Evolutionary conservation across 139 green algal species (phyloP).

Genomic region (Astrephomene gubernaculifera): DNA sequence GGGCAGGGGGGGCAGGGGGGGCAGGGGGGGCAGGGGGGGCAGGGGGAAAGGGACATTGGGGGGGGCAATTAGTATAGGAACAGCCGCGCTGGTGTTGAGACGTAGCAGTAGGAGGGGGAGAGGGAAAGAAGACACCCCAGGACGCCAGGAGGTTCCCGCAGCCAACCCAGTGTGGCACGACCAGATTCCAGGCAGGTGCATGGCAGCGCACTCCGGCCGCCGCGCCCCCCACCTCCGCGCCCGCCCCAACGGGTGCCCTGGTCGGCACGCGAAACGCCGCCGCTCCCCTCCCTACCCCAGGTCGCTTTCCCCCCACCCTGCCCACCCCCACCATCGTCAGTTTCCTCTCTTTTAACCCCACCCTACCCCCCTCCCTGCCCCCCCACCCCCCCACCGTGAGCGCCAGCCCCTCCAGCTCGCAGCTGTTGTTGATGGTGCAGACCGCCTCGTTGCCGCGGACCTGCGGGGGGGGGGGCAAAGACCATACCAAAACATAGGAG

Average conservation of each 20-base stretch:
- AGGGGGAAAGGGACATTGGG: background rate
- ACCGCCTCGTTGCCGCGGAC: slow-evolving; percentile 52
- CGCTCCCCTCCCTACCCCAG: background rate
- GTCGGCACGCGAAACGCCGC: background rate
- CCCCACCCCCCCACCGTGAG: slow-evolving; percentile 70
- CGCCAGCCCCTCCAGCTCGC: slow-evolving; percentile 78
- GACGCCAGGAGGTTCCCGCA: too few relatives aligned
- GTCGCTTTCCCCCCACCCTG: background rate
- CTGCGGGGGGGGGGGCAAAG: background rate
- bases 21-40: background rate
- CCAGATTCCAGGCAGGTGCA: too few relatives aligned
- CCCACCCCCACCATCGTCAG: background rate
- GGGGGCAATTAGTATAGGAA: too few relatives aligned
- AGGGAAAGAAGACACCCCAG: too few relatives aligned
- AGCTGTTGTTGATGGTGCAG: slow-evolving; percentile 79
- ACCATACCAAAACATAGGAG: too few relatives aligned
- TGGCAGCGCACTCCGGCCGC: too few relatives aligned
- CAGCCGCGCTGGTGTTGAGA: too few relatives aligned
- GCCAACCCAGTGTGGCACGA: too few relatives aligned
- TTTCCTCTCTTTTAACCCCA: too few relatives aligned
- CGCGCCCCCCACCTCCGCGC: too few relatives aligned
- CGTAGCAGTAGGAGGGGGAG: too few relatives aligned
- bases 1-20: background rate
- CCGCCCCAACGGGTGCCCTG: too few relatives aligned
- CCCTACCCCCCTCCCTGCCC: background rate